Evolutionary conservation across 2,329 filamentous ascomycete species (phyloP).

Genomic region (Nannizziopsis barbatae): DNA sequence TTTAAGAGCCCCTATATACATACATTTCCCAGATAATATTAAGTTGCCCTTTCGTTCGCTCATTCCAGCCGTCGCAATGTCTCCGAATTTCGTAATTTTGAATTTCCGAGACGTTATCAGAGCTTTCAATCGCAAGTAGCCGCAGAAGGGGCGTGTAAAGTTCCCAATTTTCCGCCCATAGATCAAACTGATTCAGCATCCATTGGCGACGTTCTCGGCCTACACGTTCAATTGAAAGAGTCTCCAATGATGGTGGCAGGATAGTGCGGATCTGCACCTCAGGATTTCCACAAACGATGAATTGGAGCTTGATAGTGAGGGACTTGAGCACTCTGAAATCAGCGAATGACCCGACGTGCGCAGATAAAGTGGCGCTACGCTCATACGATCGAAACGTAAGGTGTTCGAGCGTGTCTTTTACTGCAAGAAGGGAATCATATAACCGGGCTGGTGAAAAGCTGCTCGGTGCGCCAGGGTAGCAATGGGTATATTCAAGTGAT

Average conservation of each 20-base stretch:
- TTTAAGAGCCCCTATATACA: too few species aligned
- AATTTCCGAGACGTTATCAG: not conserved
- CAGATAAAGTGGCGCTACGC: not conserved
- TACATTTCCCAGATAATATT: not conserved
- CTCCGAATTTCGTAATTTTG: not conserved
- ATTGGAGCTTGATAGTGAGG: not conserved
- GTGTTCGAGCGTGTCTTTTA: not conserved
- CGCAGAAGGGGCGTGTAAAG: not conserved
- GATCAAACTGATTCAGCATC: not conserved
- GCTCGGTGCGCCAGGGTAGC: not conserved
- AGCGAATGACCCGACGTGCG: conserved; percentile 1
- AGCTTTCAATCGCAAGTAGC: not conserved
- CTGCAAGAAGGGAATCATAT: not conserved
- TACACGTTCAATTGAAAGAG: not conserved
- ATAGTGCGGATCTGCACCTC: not conserved
- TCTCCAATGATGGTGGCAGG: conserved; percentile 1
- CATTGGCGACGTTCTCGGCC: not conserved
- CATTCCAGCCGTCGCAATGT: not conserved
- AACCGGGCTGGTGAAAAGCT: conserved; percentile 4
- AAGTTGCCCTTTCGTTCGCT: not conserved
- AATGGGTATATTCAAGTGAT: conserved; percentile 9
- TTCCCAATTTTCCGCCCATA: not conserved
- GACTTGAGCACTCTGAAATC: not conserved
- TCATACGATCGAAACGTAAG: not conserved
- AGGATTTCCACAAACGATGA: not conserved